Percentiles rank a stretch among this genome's conserved stretches.
phyloP scores from a whole-genome alignment of 495 filamentous ascomycete species.

The Geoglossum glabrum region DNA sequence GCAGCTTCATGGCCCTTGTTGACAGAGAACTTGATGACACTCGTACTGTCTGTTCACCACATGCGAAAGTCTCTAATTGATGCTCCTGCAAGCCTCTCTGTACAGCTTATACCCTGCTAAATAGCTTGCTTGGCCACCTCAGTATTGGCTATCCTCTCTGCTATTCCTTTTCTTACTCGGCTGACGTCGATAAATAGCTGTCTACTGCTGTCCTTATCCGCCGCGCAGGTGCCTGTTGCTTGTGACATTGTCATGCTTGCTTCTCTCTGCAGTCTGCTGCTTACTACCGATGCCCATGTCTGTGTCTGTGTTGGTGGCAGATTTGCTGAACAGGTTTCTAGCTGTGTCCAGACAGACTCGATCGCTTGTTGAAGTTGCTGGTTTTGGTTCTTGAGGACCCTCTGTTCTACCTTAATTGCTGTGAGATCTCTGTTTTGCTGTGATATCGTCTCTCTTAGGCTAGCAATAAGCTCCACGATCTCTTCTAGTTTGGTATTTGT shows the following conservation, averaged over 20 bases:
- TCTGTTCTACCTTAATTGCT: background rate
- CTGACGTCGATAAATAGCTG: background rate
- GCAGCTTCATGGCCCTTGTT: slow-evolving; percentile 5
- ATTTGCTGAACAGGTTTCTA: background rate
- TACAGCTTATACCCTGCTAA: background rate
- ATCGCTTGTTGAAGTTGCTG: background rate
- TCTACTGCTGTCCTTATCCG: background rate
- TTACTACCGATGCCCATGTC: background rate
- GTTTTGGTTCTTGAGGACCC: background rate
- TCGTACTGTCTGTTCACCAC: slow-evolving; percentile 4
- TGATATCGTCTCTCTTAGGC: background rate
- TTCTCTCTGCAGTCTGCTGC: background rate
- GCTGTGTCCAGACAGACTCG: background rate
- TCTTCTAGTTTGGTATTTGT: background rate
- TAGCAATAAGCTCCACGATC: background rate
- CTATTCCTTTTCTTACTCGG: background rate
- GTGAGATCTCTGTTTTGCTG: background rate
- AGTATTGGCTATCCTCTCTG: background rate
- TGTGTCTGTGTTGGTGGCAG: background rate
- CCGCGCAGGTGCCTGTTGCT: background rate
- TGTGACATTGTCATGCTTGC: background rate
- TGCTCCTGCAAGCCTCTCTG: background rate
- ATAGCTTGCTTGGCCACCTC: slow-evolving; percentile 3
- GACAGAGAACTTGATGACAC: slow-evolving; percentile 5
- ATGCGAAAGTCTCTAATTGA: slow-evolving; percentile 1